Percentiles rank a stretch among this genome's conserved stretches.
These are phyloP conservation scores for Botryotinia narcissicola DNA, from an alignment of 2,329 filamentous ascomycete genomes.

Conservation along the genomic window DNA sequence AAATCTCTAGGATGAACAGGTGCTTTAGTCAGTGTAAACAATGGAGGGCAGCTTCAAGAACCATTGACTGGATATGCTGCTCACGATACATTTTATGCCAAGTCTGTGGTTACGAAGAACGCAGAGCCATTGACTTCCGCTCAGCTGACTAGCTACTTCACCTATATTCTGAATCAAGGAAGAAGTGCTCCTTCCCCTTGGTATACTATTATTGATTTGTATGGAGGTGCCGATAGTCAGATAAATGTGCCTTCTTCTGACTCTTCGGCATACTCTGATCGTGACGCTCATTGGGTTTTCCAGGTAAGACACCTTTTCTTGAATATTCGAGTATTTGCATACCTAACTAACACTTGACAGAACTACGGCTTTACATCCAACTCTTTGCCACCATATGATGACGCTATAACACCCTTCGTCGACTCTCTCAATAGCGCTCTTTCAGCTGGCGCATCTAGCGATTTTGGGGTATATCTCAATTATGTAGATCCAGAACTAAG, in stretches of 20 bases:
- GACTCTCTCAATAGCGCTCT: conserved; percentile 24
- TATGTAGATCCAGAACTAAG: conserved; percentile 21
- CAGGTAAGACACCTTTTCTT: conserved; percentile 7
- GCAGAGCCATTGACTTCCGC: conserved; percentile 17
- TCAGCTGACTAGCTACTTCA: conserved; percentile 19
- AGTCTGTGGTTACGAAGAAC: conserved; percentile 25
- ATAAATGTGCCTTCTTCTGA: conserved; percentile 18
- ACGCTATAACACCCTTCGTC: conserved; percentile 10
- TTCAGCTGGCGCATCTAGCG: conserved; percentile 24
- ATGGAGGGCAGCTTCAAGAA: not conserved
- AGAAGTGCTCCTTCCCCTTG: conserved; percentile 15
- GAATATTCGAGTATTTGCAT: too few species aligned
- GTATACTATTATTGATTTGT: conserved; percentile 22
- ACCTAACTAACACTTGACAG: conserved; percentile 14
- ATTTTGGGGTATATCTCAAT: conserved; percentile 24
- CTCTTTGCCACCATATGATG: conserved; percentile 14
- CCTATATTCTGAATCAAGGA: conserved; percentile 18
- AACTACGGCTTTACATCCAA: conserved; percentile 20
- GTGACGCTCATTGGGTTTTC: conserved; percentile 24
- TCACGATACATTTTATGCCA: conserved; percentile 27
- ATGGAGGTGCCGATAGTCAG: conserved; percentile 22
- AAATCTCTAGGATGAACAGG: conserved; percentile 28
- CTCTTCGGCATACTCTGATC: conserved; percentile 22
- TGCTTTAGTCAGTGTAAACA: conserved; percentile 25
- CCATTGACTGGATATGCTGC: conserved; percentile 26